Percentiles rank a stretch among this genome's conserved stretches.
phyloP scores from a whole-genome alignment of 345 rosid species.

The Hibiscus mutabilis region DNA sequence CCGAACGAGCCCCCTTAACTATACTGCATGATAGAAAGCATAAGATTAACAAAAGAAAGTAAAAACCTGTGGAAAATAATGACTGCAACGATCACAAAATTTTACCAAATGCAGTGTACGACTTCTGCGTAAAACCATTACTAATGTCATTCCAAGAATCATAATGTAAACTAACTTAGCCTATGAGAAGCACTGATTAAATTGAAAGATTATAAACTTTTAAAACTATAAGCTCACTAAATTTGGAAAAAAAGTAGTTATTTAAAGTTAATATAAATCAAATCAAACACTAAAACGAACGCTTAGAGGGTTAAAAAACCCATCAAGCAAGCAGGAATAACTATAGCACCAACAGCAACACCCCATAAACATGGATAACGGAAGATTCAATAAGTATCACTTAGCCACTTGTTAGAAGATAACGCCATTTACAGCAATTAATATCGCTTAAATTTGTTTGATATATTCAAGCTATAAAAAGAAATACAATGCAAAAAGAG shows the following conservation, averaged over 20 bases:
- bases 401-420: background rate
- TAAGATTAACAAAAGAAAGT: background rate
- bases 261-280: background rate
- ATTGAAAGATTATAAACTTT: background rate
- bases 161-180: background rate
- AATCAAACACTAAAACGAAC: background rate
- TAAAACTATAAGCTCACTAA: background rate
- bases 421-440: background rate
- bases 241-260: background rate
- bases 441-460: background rate
- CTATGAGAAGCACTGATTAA: background rate
- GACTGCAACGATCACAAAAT: background rate
- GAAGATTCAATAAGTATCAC: background rate
- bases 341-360: background rate
- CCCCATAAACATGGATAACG: background rate
- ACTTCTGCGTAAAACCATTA: background rate
- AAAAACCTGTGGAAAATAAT: background rate
- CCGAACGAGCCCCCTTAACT: slow-evolving; percentile 55
- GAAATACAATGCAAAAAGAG: background rate
- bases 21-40: slow-evolving; percentile 38
- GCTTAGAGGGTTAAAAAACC: background rate
- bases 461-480: background rate
- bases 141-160: background rate
- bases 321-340: background rate
- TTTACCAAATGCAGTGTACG: background rate